Base-by-base conservation (phyloP, 2,329 filamentous ascomycete genomes). In the Thyridium curvatum region DNA sequence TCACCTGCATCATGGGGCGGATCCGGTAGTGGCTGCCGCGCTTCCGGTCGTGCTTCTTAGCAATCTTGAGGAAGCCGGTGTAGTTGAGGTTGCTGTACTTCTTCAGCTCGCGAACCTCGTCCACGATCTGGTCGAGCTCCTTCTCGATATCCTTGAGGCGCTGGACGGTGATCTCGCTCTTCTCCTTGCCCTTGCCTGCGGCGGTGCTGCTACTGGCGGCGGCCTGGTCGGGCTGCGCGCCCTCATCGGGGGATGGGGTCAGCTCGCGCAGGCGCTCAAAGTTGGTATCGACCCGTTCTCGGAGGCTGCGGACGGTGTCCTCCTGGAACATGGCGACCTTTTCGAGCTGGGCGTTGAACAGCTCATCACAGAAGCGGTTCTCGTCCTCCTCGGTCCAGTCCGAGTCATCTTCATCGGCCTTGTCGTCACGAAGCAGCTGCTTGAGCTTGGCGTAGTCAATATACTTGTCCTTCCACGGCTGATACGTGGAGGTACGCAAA, bases 31-130 rank as follows among this genome's bases (percentile, higher is more conserved):
- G 76, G 48, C 81, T 75, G 40, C 90, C 90, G 49, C 91, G 78
- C 67, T 91, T 94, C 49, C 93, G 86, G 64, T 98, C 93, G 65
- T 98, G 93, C 68, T 98, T 98, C 79, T 98, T 98, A 41, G 89
- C 89, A 35, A 94, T 94, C 72, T 98, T 98, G 57, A 96, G 76
- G 64, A 97, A 95, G 35, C 89, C 93, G 6, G 93, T 95, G 64
- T 96, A 98, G 68, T 98, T 98, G 68, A 96, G 83, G 47, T 84
- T 86, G 62, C 88, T 93, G 66, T 93, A 98, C 61, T 87, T 93
- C 65, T 95, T 93, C 50, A 98, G 75, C 69, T 94, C 86, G 59
- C 84, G 91, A 55, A 94, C 82, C 63, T 96, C 88, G 58, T 87
- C 86, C 28, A 86, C 93, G 62, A 97, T 93, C 39, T 67, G 65